These are phyloP conservation scores for Ogataea nakhonphanomensis DNA, from an alignment of 805 yeast species.

Conservation along the genomic window DNA sequence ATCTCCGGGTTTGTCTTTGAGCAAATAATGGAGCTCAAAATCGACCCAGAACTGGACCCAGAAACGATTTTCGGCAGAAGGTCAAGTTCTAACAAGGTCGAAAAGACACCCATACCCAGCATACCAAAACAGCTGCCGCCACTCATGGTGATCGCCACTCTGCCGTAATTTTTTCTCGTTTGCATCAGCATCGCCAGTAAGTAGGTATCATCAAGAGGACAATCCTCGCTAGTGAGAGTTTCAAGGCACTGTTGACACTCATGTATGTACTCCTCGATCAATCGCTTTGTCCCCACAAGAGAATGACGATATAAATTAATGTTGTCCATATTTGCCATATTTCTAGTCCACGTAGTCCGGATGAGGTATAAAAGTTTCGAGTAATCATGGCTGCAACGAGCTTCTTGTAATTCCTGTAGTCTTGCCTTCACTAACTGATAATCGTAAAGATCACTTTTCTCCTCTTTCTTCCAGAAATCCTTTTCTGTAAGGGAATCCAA, in stretches of 20 bases:
- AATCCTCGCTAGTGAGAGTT: conserved; percentile 36
- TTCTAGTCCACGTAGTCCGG: conserved; percentile 81
- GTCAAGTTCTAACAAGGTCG: conserved; percentile 69
- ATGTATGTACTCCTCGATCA: conserved; percentile 77
- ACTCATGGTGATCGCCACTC: conserved; percentile 90
- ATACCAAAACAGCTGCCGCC: conserved; percentile 97
- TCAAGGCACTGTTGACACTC: conserved; percentile 62
- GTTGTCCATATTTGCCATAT: conserved; percentile 85
- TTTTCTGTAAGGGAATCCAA: conserved; percentile 65
- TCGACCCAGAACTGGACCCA: conserved; percentile 96
- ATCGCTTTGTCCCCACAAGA: conserved; percentile 77
- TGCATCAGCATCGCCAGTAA: conserved; percentile 77
- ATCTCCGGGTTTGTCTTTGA: conserved; percentile 75
- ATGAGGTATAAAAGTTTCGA: conserved; percentile 65
- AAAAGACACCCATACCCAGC: conserved; percentile 87
- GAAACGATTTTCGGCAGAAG: conserved; percentile 83
- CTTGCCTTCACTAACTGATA: conserved; percentile 53
- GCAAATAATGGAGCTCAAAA: conserved; percentile 85
- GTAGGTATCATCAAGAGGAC: conserved; percentile 60
- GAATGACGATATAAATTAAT: conserved; percentile 72
- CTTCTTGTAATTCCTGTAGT: conserved; percentile 53
- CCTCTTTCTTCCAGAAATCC: conserved; percentile 67
- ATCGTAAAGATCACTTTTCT: conserved; percentile 70
- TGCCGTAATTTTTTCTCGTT: conserved; percentile 86
- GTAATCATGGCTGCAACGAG: conserved; percentile 57